Conservation (phyloP, 805 yeast species). For the Candida sonorensis region DNA sequence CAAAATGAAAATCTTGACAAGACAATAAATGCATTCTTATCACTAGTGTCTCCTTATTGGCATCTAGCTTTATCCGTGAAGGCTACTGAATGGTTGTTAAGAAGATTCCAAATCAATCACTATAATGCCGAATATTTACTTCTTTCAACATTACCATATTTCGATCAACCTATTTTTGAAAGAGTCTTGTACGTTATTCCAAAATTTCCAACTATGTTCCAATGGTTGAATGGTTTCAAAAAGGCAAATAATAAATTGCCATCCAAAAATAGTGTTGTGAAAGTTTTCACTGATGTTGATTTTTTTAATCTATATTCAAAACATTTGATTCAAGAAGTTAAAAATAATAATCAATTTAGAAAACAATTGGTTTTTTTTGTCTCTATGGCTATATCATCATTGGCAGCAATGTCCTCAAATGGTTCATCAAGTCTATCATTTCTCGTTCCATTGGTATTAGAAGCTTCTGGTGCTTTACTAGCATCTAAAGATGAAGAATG, state of each 20-base stretch:
- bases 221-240: constrained; percentile 64
- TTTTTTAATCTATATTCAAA: constrained; percentile 61
- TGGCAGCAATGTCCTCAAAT: constrained; percentile 52
- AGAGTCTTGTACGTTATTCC: constrained; percentile 69
- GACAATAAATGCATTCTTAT: constrained; percentile 68
- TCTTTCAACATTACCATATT: constrained; percentile 75
- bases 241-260: constrained; percentile 48
- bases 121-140: constrained; percentile 70
- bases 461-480: constrained; percentile 50
- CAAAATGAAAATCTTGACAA: constrained; percentile 66
- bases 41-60: constrained; percentile 71
- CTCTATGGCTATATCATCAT: constrained; percentile 58
- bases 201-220: constrained; percentile 70
- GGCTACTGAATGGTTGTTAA: constrained; percentile 91
- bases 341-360: constrained; percentile 53
- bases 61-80: constrained; percentile 66
- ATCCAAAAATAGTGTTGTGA: constrained; percentile 59
- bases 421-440: constrained; percentile 36
- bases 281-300: constrained; percentile 66
- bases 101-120: constrained; percentile 81
- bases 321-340: constrained; percentile 42
- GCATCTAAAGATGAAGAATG: constrained; percentile 46
- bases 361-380: constrained; percentile 74
- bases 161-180: constrained; percentile 63
- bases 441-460: constrained; percentile 50